These are phyloP conservation scores for Mytilinidion resinicola DNA, from an alignment of 495 filamentous ascomycete species.

Conservation along the genomic window DNA sequence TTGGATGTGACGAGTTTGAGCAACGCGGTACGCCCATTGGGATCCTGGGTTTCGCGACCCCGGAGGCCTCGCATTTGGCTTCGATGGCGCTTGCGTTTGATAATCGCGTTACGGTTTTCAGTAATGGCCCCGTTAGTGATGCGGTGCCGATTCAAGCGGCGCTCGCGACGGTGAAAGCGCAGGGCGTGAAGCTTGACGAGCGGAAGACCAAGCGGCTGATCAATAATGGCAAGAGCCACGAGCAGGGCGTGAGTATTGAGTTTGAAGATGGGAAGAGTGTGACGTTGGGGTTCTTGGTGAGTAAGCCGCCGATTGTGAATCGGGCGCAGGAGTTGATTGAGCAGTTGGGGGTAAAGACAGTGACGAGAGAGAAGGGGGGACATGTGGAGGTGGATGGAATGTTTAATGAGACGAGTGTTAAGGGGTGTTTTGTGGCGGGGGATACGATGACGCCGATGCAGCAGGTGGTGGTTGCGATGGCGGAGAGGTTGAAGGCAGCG, in stretches of 20 bases:
- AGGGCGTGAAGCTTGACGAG: slow-evolving; percentile 15
- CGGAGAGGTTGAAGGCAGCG: slow-evolving; percentile 15
- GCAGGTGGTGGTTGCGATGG: slow-evolving; percentile 21
- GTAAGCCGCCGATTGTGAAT: slow-evolving; percentile 12
- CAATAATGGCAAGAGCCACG: slow-evolving; percentile 14
- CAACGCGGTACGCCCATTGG: slow-evolving; percentile 16
- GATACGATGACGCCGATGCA: slow-evolving; percentile 21
- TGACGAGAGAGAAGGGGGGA: slow-evolving; percentile 10
- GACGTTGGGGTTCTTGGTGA: slow-evolving; percentile 19
- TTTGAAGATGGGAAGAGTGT: slow-evolving; percentile 14
- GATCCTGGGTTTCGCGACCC: slow-evolving; percentile 9
- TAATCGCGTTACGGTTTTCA: slow-evolving; percentile 12
- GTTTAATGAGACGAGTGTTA: slow-evolving; percentile 22
- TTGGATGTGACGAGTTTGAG: slow-evolving; percentile 20
- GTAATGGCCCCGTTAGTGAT: slow-evolving; percentile 11
- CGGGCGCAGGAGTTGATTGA: slow-evolving; percentile 18
- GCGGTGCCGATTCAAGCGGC: slow-evolving; percentile 1
- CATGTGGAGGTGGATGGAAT: slow-evolving; percentile 13
- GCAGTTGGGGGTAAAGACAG: slow-evolving; percentile 17
- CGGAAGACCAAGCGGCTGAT: slow-evolving; percentile 13
- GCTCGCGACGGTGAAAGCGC: slow-evolving; percentile 4
- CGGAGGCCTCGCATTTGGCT: slow-evolving; percentile 6
- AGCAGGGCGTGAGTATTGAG: slow-evolving; percentile 14
- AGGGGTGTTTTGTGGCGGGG: slow-evolving; percentile 22
- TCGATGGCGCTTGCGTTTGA: slow-evolving; percentile 14